phyloP scores from a whole-genome alignment of 2,329 filamentous ascomycete genomes.

The Cordyceps fumosorosea region DNA sequence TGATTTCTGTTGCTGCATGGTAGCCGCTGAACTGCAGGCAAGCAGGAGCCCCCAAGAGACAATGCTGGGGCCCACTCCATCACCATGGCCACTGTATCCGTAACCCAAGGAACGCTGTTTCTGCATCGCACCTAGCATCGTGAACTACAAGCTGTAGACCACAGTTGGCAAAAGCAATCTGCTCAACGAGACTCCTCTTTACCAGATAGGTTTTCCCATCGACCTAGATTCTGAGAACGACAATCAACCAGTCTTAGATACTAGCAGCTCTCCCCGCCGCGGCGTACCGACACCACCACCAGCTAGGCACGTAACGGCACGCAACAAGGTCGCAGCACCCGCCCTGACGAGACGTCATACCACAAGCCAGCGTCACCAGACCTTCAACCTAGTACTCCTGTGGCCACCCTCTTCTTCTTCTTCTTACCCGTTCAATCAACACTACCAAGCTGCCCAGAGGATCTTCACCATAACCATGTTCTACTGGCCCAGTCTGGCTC shows the following conservation, averaged over 20 bases:
- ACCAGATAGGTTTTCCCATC: not conserved
- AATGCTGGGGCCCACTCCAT: not conserved
- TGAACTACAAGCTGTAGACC: not conserved
- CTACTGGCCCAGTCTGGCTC: not conserved
- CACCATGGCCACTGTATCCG: not conserved
- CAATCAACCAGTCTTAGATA: not conserved
- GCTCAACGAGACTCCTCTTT: not conserved
- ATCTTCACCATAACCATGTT: not conserved
- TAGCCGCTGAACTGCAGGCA: not conserved
- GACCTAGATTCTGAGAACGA: not conserved
- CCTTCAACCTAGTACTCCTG: not conserved
- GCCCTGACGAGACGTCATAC: slow-evolving; percentile 9
- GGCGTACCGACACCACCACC: not conserved
- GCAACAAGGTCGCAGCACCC: slow-evolving; percentile 1
- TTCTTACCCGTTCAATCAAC: not conserved
- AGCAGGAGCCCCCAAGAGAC: not conserved
- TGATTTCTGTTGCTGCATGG: not conserved
- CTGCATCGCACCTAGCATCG: not conserved
- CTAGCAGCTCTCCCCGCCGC: not conserved
- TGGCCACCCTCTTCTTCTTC: not conserved
- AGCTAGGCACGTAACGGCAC: not conserved
- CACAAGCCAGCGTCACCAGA: slow-evolving; percentile 12
- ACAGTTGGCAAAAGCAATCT: not conserved
- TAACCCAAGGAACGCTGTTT: not conserved
- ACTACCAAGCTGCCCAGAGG: not conserved